phyloP scores from a whole-genome alignment of 1,284 basidiomycete genomes.

The Trichosporon faecale region DNA sequence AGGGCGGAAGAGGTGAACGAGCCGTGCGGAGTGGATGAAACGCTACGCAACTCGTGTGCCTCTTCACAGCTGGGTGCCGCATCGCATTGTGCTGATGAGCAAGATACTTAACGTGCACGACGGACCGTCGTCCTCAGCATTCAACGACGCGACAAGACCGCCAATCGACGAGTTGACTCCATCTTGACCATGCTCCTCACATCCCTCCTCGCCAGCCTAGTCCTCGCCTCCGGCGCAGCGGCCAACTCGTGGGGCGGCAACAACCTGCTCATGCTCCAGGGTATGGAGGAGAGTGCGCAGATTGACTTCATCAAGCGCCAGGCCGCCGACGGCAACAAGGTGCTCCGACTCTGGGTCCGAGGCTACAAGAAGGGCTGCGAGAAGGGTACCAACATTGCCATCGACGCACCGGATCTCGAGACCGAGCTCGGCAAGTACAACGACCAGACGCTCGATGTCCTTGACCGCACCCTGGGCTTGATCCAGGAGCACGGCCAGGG shows the following conservation, averaged over 20 bases:
- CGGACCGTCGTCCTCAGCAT: neutral
- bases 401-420: neutral
- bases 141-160: neutral
- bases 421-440: neutral
- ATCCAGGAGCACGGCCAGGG: neutral
- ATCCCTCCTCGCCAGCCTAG: neutral
- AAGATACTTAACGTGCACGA: neutral
- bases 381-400: neutral
- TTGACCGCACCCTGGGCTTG: neutral
- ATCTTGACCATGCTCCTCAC: neutral
- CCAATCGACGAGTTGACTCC: neutral
- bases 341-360: neutral
- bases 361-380: neutral
- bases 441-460: neutral
- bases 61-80: too few relatives aligned
- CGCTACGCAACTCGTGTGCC: too few relatives aligned
- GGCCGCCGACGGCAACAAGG: neutral
- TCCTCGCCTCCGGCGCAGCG: neutral
- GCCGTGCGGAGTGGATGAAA: too few relatives aligned
- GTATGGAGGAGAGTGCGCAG: neutral
- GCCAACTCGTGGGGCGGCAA: neutral
- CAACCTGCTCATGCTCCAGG: neutral
- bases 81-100: too few relatives aligned
- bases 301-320: neutral
- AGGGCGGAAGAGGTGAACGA: too few relatives aligned